These are phyloP conservation scores for Nakazawaea ishiwadae DNA, from an alignment of 805 yeast genomes.

Conservation along the genomic window DNA sequence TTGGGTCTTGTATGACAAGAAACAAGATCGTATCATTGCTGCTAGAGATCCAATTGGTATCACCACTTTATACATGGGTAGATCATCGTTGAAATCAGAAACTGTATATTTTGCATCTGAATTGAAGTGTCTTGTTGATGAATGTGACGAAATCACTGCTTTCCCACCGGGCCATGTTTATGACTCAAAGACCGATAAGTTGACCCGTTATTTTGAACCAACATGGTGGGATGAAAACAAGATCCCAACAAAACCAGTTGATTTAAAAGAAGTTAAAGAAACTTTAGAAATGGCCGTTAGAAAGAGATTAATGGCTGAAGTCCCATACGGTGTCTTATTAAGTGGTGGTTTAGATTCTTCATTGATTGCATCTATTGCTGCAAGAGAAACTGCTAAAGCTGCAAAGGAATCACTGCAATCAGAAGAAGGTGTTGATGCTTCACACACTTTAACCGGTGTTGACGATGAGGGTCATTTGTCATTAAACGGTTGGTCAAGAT, in stretches of 20 bases:
- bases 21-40: slow-evolving; percentile 84
- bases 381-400: slow-evolving; percentile 88
- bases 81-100: slow-evolving; percentile 60
- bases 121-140: slow-evolving; percentile 88
- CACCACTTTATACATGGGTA: slow-evolving; percentile 94
- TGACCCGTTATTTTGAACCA: slow-evolving; percentile 88
- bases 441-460: slow-evolving; percentile 81
- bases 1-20: slow-evolving; percentile 82
- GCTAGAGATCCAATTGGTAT: slow-evolving; percentile 99
- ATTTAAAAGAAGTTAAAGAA: slow-evolving; percentile 67
- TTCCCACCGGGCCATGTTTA: slow-evolving; percentile 99
- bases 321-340: slow-evolving; percentile 94
- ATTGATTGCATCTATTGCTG: slow-evolving; percentile 93
- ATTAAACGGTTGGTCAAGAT: slow-evolving; percentile 66
- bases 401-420: slow-evolving; percentile 41
- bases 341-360: slow-evolving; percentile 98
- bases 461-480: slow-evolving; percentile 84
- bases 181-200: slow-evolving; percentile 83
- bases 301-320: slow-evolving; percentile 99
- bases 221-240: slow-evolving; percentile 86
- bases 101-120: slow-evolving; percentile 91
- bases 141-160: slow-evolving; percentile 87
- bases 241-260: slow-evolving; percentile 75
- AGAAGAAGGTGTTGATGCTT: slow-evolving; percentile 52
- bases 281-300: slow-evolving; percentile 91